A percentile compares a stretch with the other conserved stretches of the same genome.
Conservation (phyloP, 75 land plant genomes). For the Cupressus sempervirens region DNA sequence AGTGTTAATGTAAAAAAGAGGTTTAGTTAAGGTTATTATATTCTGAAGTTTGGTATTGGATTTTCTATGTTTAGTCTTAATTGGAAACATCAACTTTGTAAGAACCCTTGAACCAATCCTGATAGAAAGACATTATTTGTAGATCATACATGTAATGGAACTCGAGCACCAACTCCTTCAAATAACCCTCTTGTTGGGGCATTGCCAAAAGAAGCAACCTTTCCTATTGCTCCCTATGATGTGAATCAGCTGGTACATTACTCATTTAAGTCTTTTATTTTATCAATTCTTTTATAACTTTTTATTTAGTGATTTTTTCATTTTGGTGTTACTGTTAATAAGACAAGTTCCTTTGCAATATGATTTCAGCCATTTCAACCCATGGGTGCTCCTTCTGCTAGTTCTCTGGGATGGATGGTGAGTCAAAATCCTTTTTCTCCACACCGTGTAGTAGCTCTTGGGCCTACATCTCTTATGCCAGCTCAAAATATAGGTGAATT, state of each 20-base stretch:
- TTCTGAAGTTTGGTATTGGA: background rate
- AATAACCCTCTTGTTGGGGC: constrained; percentile 67
- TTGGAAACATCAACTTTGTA: constrained; percentile 94
- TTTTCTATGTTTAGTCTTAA: constrained; percentile 53
- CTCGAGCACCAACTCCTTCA: constrained; percentile 58
- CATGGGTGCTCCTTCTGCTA: constrained; percentile 61
- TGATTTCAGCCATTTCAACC: constrained; percentile 71
- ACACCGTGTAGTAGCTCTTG: constrained; percentile 62
- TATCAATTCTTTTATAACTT: background rate
- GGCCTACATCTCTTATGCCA: constrained; percentile 52
- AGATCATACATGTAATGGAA: constrained; percentile 86
- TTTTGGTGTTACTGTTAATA: constrained; percentile 5
- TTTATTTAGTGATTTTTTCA: background rate
- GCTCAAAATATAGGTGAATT: constrained; percentile 62
- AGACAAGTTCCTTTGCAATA: background rate
- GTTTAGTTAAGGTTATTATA: background rate
- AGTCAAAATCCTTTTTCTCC: constrained; percentile 60
- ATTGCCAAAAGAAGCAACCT: constrained; percentile 61
- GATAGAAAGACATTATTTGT: constrained; percentile 85
- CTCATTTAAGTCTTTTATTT: background rate
- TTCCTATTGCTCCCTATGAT: constrained; percentile 68
- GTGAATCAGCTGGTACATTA: constrained; percentile 28
- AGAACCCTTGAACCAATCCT: constrained; percentile 78
- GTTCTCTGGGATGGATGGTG: constrained; percentile 91
- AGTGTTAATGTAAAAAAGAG: background rate